These are phyloP conservation scores for Lasiosphaeria miniovina DNA, from an alignment of 495 filamentous ascomycete genomes.

Conservation along the genomic window DNA sequence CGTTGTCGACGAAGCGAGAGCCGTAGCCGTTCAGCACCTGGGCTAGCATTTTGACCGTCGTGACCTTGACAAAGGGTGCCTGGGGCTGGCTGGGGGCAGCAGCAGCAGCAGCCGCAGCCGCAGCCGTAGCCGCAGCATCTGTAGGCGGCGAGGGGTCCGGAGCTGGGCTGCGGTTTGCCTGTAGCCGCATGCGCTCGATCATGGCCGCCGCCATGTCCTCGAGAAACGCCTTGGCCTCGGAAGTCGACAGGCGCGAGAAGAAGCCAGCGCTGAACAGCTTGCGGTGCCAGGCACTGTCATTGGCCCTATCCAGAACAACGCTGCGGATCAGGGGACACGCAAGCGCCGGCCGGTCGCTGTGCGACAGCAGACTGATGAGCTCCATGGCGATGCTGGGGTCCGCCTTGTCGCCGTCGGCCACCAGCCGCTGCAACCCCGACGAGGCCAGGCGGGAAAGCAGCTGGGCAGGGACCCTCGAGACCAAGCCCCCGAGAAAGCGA, in stretches of 20 bases:
- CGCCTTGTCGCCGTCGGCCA: background rate
- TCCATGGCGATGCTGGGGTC: conserved; percentile 8
- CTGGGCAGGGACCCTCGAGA: background rate
- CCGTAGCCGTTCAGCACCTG: conserved; percentile 34
- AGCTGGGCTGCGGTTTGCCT: conserved; percentile 7
- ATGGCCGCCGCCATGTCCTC: conserved; percentile 30
- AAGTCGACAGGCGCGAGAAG: conserved; percentile 26
- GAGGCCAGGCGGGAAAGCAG: background rate
- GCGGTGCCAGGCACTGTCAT: conserved; percentile 39
- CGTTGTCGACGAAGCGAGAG: conserved; percentile 28
- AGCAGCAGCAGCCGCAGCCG: background rate
- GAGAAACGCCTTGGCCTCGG: conserved; percentile 28
- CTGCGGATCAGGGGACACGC: conserved; percentile 26
- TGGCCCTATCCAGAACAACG: conserved; percentile 34
- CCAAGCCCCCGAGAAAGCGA: background rate
- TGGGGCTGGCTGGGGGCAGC: background rate
- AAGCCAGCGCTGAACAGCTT: conserved; percentile 25
- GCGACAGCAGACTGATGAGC: conserved; percentile 10
- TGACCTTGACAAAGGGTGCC: conserved; percentile 31
- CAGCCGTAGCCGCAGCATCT: background rate
- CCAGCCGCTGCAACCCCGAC: background rate
- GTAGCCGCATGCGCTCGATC: conserved; percentile 28
- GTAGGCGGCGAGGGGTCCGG: background rate
- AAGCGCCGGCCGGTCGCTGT: conserved; percentile 18
- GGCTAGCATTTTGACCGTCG: conserved; percentile 40